Evolutionary conservation across 495 filamentous ascomycete species (phyloP), one percentile per base, ranked within the genome.

Genomic region (Daldinia loculata): DNA sequence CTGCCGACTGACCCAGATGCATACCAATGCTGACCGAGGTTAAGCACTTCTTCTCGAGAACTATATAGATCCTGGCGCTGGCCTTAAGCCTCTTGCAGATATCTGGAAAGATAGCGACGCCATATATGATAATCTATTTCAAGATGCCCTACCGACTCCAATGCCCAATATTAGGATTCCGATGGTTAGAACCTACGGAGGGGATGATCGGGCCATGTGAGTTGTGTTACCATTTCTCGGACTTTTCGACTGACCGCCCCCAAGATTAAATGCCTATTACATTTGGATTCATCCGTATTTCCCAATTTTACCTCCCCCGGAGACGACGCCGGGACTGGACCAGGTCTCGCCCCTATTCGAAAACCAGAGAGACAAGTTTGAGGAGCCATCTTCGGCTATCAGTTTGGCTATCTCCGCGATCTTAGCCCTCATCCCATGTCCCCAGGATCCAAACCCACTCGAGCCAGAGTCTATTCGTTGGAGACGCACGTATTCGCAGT

Each of bases 251-350:
- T 77, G 76, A 78, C 12, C 14, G 39, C 12, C 4, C 0, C 6
- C 32, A 66, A 89, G 87, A 72, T 75, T 89, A 58, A 85, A 85
- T 57, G 87, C 86, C 26, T 89, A 89, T 70, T 89, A 89, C 69
- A 83, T 86, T 29, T 89, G 84, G 71, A 86, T 89, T 45, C 86
- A 89, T 75, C 73, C 77, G 17, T 89, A 86, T 74, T 87, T 89
- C 55, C 87, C 87, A 4, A 85, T 89, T 56, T 69, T 89, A 51
- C 86, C 87, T 8, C 83, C 87, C 5, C 81, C 86, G 36, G 80
- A 78, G 41, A 66, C 75, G n/a, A 76, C 79, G 6, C 78, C 79
- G 24, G 77, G 75, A 22, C 71, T 74, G 14, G 87, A 89, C 71
- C 75, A 79, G 48, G 84, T 84, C 5, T 61, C 85, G 29, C 75